phyloP scores from a whole-genome alignment of 2,329 filamentous ascomycete genomes.

The Dactylonectria macrodidyma region DNA sequence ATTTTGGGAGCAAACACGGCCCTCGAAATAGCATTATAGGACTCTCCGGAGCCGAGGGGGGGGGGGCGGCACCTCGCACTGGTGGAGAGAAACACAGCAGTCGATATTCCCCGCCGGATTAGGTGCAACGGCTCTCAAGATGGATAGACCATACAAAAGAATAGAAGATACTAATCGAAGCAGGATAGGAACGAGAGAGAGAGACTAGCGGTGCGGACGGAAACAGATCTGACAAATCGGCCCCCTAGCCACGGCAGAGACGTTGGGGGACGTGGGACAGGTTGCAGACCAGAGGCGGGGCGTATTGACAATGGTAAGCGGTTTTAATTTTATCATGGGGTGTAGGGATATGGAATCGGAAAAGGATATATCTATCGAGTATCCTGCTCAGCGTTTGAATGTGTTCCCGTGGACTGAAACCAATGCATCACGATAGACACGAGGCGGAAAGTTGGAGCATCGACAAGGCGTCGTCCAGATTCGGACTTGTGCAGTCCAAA shows the following conservation, averaged over 20 bases:
- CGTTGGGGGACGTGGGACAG: slow-evolving; percentile 46
- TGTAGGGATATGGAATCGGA: slow-evolving; percentile 5
- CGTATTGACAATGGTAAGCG: background rate
- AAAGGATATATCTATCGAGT: background rate
- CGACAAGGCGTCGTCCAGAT: background rate
- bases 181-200: background rate
- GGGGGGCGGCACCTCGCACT: slow-evolving; percentile 2
- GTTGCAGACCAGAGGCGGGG: slow-evolving; percentile 38
- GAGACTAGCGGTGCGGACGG: slow-evolving; percentile 1
- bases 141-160: background rate
- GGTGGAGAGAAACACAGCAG: slow-evolving; percentile 25
- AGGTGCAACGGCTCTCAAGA: background rate
- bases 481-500: background rate
- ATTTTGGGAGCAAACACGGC: slow-evolving; percentile 30
- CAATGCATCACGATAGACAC: background rate
- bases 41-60: slow-evolving; percentile 14
- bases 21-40: slow-evolving; percentile 37
- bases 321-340: background rate
- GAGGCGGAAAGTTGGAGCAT: background rate
- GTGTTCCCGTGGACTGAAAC: background rate
- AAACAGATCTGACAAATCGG: slow-evolving; percentile 2
- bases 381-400: background rate
- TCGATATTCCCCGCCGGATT: slow-evolving; percentile 28
- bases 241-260: slow-evolving; percentile 43
- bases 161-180: background rate